Conservation (phyloP, 495 filamentous ascomycete species). For the Penicillium dipodomyicola region DNA sequence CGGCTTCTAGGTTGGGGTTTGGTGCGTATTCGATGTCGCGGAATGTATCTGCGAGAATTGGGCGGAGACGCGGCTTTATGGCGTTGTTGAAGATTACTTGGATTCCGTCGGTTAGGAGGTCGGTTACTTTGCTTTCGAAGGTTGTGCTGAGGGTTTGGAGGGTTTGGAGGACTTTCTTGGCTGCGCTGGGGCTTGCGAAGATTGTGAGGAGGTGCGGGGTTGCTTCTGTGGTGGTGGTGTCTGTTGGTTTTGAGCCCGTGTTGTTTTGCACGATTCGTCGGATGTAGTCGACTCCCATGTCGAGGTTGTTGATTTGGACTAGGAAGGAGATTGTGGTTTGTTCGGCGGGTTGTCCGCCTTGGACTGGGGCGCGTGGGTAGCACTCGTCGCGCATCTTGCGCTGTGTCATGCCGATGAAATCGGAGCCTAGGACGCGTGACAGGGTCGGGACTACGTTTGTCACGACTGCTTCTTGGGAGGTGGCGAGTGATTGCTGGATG, state of each 20-base stretch:
- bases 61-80: slow-evolving; percentile 79
- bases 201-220: slow-evolving; percentile 52
- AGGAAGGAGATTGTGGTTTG: slow-evolving; percentile 81
- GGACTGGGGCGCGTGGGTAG: slow-evolving; percentile 73
- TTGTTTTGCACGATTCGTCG: slow-evolving; percentile 75
- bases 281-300: slow-evolving; percentile 84
- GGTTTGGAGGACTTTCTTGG: slow-evolving; percentile 59
- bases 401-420: slow-evolving; percentile 96
- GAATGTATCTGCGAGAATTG: slow-evolving; percentile 83
- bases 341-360: slow-evolving; percentile 78
- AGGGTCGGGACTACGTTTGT: slow-evolving; percentile 75
- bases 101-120: slow-evolving; percentile 79
- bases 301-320: slow-evolving; percentile 91
- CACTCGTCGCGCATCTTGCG: slow-evolving; percentile 95
- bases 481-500: slow-evolving; percentile 78
- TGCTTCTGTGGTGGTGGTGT: slow-evolving; percentile 13
- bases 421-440: slow-evolving; percentile 80
- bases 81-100: slow-evolving; percentile 84
- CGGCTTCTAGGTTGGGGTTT: slow-evolving; percentile 43
- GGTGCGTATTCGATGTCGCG: slow-evolving; percentile 81
- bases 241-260: slow-evolving; percentile 41
- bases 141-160: slow-evolving; percentile 66
- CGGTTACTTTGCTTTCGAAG: slow-evolving; percentile 72
- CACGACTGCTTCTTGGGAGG: slow-evolving; percentile 73
- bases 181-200: slow-evolving; percentile 78